Evolutionary conservation across 768 basidiomycete genomes (phyloP).

Genomic region (Piloderma croceum): DNA sequence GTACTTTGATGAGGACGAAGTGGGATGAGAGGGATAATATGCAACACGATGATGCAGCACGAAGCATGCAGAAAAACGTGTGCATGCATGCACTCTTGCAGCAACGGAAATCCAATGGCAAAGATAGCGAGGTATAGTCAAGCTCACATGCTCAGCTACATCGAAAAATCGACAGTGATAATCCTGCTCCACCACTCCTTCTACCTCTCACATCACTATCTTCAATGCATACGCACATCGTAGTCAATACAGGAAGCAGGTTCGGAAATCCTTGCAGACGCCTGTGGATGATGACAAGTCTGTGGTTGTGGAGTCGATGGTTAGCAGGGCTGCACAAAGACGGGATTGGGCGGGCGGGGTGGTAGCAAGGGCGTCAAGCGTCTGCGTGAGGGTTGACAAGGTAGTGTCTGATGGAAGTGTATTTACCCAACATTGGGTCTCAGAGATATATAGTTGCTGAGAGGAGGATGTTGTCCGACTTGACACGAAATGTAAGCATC

Average conservation of each 20-base stretch:
- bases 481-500: constrained; percentile 25
- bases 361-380: constrained; percentile 50
- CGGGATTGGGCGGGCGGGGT: constrained; percentile 39
- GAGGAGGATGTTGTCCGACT: constrained; percentile 41
- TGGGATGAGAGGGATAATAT: too few species aligned
- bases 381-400: constrained; percentile 55
- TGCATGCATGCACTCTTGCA: too few species aligned
- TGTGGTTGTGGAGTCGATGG: neutral
- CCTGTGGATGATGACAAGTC: constrained; percentile 1
- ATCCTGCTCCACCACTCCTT: too few species aligned
- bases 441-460: constrained; percentile 49
- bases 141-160: too few species aligned
- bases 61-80: too few species aligned
- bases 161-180: too few species aligned
- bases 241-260: constrained; percentile 53
- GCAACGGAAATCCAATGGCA: too few species aligned
- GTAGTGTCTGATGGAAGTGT: constrained; percentile 62
- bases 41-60: too few species aligned
- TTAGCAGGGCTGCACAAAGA: constrained; percentile 40
- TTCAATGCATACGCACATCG: constrained; percentile 48
- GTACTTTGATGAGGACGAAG: too few species aligned
- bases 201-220: constrained; percentile 43
- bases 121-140: too few species aligned
- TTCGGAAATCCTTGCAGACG: constrained; percentile 49
- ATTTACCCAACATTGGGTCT: constrained; percentile 57